Percentiles rank a stretch among this genome's conserved stretches.
Conservation (phyloP, 495 filamentous ascomycete species). For the Immersiella caudata region DNA sequence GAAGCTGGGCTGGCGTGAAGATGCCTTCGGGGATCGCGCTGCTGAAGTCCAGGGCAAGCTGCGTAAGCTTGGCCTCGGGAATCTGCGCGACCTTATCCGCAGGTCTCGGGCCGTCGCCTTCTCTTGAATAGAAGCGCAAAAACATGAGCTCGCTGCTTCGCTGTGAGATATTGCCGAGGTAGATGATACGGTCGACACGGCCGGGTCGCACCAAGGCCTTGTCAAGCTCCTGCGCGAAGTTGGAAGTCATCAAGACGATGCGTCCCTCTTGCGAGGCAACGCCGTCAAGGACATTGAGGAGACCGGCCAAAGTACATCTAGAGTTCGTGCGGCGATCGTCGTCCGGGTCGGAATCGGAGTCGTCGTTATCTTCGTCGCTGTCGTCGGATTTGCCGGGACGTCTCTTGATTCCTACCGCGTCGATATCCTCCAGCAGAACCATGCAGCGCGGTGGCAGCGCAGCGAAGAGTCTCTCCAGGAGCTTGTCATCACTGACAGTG, state of each 20-base stretch:
- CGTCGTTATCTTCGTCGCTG: slow-evolving; percentile 32
- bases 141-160: slow-evolving; percentile 54
- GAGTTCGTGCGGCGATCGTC: slow-evolving; percentile 20
- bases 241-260: slow-evolving; percentile 77
- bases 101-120: slow-evolving; percentile 24
- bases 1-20: slow-evolving; percentile 70
- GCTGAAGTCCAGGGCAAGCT: slow-evolving; percentile 56
- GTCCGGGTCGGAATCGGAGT: slow-evolving; percentile 33
- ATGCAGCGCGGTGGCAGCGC: slow-evolving; percentile 64
- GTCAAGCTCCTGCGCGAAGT: slow-evolving; percentile 67
- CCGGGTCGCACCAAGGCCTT: slow-evolving; percentile 69
- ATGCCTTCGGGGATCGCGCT: slow-evolving; percentile 52
- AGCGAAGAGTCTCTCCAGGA: slow-evolving; percentile 59
- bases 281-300: slow-evolving; percentile 74
- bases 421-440: slow-evolving; percentile 69
- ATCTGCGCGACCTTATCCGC: slow-evolving; percentile 14
- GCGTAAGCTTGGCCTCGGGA: slow-evolving; percentile 36
- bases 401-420: slow-evolving; percentile 56
- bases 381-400: slow-evolving; percentile 33
- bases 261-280: slow-evolving; percentile 70
- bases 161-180: slow-evolving; percentile 55
- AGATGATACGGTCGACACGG: slow-evolving; percentile 67
- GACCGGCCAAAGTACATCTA: slow-evolving; percentile 61
- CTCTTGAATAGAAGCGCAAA: slow-evolving; percentile 48
- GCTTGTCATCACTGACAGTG: slow-evolving; percentile 45